Base-by-base conservation (phyloP, 768 basidiomycete genomes). In the Paxillus involutus region DNA sequence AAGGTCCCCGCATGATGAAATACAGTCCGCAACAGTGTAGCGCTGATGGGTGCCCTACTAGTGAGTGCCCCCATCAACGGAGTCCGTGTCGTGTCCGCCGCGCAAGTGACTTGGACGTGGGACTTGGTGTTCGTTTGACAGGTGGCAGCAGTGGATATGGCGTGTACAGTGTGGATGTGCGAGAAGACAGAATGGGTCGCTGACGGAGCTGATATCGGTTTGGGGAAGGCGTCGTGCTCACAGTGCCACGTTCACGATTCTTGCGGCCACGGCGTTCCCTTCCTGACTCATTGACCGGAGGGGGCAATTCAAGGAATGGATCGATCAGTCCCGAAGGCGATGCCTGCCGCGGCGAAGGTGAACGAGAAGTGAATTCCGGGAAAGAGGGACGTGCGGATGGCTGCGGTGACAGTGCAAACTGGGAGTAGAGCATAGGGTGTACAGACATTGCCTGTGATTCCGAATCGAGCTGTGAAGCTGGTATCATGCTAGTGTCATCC, bases 391-490 rank as follows among this genome's bases (percentile, higher is more conserved):
- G 59, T 16, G 64, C 24, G 24, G 57, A 41, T 58, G 55, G 14
- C 44, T 55, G 48, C 51, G 65, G 49, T 26, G 67, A 67, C 61
- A 74, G 69, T 19, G 71, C 70, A 46, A 75, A 65, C 40, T 68
- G 73, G 11, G 75, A 73, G 62, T 70, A 75, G 12, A 73, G 69
- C 24, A 76, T 54, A 9, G 73, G 61, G 44, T 70, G 71, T 35
- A 63, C 59, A 21, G 61, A 49, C 2, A 60, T 52, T 51, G 60
- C 47, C 42, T 72, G 74, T 30, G 64, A 72, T 19, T 55, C 59
- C 14, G 67, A 30, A 50, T 77, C 73, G 21, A 75, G 59, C 58
- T 75, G 75, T 6, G 77, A 75, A 10, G 68, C 51, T 30, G 77
- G 69, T 3, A 72, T 53, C 36, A 65, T 62, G 56, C 66, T 72